Conservation (phyloP, 257 asterid species). For the Solanum corneliomulleri region DNA sequence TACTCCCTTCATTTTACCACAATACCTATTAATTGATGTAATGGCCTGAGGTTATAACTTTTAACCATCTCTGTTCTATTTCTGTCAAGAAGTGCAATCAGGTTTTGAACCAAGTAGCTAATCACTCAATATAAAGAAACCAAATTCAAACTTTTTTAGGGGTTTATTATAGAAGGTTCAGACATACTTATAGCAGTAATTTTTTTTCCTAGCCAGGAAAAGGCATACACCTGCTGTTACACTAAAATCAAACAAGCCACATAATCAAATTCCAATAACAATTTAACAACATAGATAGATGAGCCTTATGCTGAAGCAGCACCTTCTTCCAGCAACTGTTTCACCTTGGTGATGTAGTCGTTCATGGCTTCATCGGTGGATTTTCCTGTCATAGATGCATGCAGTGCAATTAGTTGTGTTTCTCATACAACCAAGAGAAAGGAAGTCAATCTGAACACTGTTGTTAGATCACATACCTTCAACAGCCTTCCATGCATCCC, state of each 20-base stretch:
- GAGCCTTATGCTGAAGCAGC: constrained; percentile 14
- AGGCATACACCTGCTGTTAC: neutral
- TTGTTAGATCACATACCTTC: constrained; percentile 42
- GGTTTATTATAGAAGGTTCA: neutral
- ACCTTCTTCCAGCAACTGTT: constrained; percentile 69
- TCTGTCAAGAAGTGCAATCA: neutral
- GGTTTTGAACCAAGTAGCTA: neutral
- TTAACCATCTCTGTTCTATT: neutral
- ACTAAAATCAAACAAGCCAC: neutral
- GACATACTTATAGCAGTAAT: neutral
- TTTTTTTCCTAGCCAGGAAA: neutral
- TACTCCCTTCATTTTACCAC: neutral
- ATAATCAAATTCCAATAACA: neutral
- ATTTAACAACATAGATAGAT: neutral
- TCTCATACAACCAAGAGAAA: neutral
- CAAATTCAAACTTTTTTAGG: neutral
- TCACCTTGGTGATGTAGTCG: constrained; percentile 88
- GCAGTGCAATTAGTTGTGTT: neutral
- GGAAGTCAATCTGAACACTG: neutral
- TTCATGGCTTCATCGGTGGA: constrained; percentile 64
- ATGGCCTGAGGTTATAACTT: neutral
- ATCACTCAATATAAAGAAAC: neutral
- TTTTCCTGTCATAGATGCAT: constrained; percentile 46
- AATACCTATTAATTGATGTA: neutral
- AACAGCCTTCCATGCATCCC: constrained; percentile 99